These are phyloP conservation scores for Hyphodiscus hymeniophilus DNA, from an alignment of 495 filamentous ascomycete genomes.

Conservation along the genomic window DNA sequence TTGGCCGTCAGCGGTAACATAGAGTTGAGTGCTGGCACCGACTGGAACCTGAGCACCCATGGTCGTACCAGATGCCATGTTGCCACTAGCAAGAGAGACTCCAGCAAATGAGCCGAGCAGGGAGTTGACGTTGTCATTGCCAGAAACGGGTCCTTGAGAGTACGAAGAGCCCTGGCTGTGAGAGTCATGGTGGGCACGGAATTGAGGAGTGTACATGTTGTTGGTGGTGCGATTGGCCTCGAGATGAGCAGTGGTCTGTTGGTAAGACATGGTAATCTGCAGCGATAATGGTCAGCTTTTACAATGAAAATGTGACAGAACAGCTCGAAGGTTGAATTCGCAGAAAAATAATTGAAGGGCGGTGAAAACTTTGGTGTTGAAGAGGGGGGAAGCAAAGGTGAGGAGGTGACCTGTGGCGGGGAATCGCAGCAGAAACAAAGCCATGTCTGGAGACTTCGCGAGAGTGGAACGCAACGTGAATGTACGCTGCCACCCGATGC, in stretches of 20 bases:
- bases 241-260: slow-evolving; percentile 15
- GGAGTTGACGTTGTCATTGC: slow-evolving; percentile 14
- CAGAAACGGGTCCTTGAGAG: slow-evolving; percentile 2
- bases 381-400: slow-evolving; percentile 17
- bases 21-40: slow-evolving; percentile 24
- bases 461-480: neutral
- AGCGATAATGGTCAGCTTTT: slow-evolving; percentile 40
- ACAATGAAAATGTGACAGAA: neutral
- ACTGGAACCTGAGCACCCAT: slow-evolving; percentile 21
- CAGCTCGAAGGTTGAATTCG: slow-evolving; percentile 12
- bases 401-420: slow-evolving; percentile 4
- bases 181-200: slow-evolving; percentile 15
- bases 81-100: slow-evolving; percentile 28
- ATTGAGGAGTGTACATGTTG: slow-evolving; percentile 20
- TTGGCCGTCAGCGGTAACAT: slow-evolving; percentile 28
- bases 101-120: slow-evolving; percentile 33
- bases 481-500: neutral
- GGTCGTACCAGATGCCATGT: slow-evolving; percentile 21
- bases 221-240: slow-evolving; percentile 12
- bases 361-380: no score
- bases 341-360: neutral
- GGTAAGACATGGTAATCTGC: slow-evolving; percentile 25
- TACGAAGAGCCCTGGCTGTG: slow-evolving; percentile 14
- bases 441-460: neutral
- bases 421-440: neutral